Percentiles rank a stretch among this genome's conserved stretches.
phyloP scores from a whole-genome alignment of 2,329 filamentous ascomycete genomes.

The Penicillium sclerotiorum region DNA sequence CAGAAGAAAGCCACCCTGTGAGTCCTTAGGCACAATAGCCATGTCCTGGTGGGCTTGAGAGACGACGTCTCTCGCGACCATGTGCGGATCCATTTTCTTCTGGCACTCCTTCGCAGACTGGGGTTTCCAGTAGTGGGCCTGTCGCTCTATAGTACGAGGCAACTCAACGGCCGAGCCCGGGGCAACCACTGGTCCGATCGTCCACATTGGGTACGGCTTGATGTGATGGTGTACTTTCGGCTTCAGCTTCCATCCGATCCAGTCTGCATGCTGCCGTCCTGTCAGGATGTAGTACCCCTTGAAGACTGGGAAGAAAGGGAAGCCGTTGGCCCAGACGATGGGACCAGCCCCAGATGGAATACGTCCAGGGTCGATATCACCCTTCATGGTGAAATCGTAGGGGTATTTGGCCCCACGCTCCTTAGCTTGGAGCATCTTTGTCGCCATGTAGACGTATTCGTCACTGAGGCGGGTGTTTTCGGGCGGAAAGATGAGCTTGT shows the following conservation, averaged over 20 bases:
- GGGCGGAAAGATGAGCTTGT: slow-evolving; percentile 12
- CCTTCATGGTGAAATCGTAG: slow-evolving; percentile 17
- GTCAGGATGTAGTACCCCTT: slow-evolving; percentile 25
- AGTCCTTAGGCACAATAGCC: slow-evolving; percentile 9
- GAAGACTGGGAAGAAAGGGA: slow-evolving; percentile 23
- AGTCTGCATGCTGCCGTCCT: slow-evolving; percentile 13
- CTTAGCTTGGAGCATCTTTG: slow-evolving; percentile 8
- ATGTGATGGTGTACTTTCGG: not conserved
- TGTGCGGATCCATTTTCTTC: slow-evolving; percentile 2
- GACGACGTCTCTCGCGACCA: slow-evolving; percentile 8
- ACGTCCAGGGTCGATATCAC: slow-evolving; percentile 16
- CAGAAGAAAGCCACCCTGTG: slow-evolving; percentile 2
- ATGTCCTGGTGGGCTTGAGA: slow-evolving; percentile 1
- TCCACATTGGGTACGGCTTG: slow-evolving; percentile 13
- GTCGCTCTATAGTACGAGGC: too few relatives aligned
- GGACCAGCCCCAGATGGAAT: slow-evolving; percentile 18
- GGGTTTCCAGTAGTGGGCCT: too few relatives aligned
- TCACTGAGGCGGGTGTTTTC: slow-evolving; percentile 18
- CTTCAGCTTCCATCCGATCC: slow-evolving; percentile 18
- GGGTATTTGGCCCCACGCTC: slow-evolving; percentile 11
- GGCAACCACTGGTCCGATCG: slow-evolving; percentile 19
- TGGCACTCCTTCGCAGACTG: slow-evolving; percentile 3
- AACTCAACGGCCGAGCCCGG: too few relatives aligned
- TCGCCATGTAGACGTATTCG: slow-evolving; percentile 20
- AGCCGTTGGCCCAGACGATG: slow-evolving; percentile 21